Conservation (phyloP, 768 basidiomycete genomes). For the Boletus rex-veris region DNA sequence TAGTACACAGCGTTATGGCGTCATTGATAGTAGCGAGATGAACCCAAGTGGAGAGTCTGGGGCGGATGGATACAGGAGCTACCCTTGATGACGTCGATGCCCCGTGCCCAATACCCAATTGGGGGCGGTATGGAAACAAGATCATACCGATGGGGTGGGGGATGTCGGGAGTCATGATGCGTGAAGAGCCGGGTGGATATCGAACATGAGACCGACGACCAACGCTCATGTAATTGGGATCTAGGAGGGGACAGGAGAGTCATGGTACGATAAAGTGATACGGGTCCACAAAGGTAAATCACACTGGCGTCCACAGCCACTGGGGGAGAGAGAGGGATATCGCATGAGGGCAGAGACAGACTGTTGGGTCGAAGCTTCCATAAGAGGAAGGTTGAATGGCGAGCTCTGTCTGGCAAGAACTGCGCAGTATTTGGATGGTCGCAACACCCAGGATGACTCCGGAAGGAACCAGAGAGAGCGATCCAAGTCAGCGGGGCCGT, state of each 20-base stretch:
- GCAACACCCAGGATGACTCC: background rate
- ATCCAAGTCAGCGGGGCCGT: slow-evolving; percentile 25
- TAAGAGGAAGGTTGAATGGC: slow-evolving; percentile 28
- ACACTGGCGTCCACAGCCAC: slow-evolving; percentile 19
- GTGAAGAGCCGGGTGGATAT: slow-evolving; percentile 12
- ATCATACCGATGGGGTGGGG: background rate
- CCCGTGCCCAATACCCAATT: slow-evolving; percentile 1
- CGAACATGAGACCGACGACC: background rate
- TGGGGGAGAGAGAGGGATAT: no score
- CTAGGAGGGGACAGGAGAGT: no score
- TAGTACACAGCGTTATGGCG: slow-evolving; percentile 1
- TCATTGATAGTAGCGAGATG: slow-evolving; percentile 13
- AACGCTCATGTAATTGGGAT: no score
- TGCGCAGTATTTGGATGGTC: slow-evolving; percentile 7
- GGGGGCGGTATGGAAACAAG: slow-evolving; percentile 4
- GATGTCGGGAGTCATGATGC: background rate
- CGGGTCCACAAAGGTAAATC: slow-evolving; percentile 23
- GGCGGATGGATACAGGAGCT: background rate
- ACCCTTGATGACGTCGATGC: slow-evolving; percentile 22
- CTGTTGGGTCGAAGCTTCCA: slow-evolving; percentile 22
- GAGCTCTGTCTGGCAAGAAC: slow-evolving; percentile 3
- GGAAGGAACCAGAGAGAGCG: slow-evolving; percentile 17
- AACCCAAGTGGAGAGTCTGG: slow-evolving; percentile 5
- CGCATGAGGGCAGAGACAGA: slow-evolving; percentile 9
- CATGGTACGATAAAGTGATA: no score